A percentile compares a stretch with the other conserved stretches of the same genome.
phyloP scores from a whole-genome alignment of 495 filamentous ascomycete genomes.

The Neurospora sp. region DNA sequence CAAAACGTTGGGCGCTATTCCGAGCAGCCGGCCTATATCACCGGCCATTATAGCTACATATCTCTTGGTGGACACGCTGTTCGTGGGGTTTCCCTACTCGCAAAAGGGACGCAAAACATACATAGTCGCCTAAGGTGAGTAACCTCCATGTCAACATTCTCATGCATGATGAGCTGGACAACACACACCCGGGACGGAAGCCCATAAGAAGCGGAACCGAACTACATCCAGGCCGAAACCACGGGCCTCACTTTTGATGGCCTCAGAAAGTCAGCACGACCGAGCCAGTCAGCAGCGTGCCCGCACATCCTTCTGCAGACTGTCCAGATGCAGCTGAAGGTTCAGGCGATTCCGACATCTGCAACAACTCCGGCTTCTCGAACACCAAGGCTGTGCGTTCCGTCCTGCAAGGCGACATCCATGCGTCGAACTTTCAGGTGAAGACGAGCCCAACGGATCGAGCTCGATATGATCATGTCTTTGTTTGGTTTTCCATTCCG shows the following conservation, averaged over 20 bases:
- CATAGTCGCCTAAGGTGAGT: constrained; percentile 32
- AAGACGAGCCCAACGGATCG: neutral
- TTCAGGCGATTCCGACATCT: neutral
- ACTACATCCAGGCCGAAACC: neutral
- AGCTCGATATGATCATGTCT: neutral
- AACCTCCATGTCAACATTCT: constrained; percentile 9
- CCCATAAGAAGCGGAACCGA: neutral
- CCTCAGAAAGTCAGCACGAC: neutral
- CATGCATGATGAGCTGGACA: constrained; percentile 33
- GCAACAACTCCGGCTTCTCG: neutral
- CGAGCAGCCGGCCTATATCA: neutral
- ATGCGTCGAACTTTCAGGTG: neutral
- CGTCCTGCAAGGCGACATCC: neutral
- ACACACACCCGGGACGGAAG: neutral
- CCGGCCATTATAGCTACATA: neutral
- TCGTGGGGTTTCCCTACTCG: neutral
- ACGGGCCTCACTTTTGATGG: neutral
- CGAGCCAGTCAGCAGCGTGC: neutral
- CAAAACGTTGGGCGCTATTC: neutral
- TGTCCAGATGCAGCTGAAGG: neutral
- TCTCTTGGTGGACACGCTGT: neutral
- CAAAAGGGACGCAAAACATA: constrained; percentile 22
- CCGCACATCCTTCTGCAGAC: neutral
- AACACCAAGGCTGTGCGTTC: neutral
- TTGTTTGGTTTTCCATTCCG: neutral